Conservation (phyloP, 768 basidiomycete species). For the Albatrellus ellisii region DNA sequence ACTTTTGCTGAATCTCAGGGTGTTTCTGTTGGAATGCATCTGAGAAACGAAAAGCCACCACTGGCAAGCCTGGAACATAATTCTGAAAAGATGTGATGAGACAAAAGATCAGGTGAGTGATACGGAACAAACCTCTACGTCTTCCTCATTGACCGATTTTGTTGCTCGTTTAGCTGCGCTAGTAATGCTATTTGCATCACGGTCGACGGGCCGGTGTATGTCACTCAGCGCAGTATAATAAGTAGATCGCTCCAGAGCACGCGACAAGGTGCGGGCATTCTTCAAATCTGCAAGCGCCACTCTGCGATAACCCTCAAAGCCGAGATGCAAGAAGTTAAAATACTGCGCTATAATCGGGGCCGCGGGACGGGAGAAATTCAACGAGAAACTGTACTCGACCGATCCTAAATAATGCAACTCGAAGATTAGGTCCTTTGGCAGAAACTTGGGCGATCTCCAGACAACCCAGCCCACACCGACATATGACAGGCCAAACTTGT, state of each 20-base stretch:
- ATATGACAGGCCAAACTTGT: slow-evolving; percentile 46
- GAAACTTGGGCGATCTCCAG: slow-evolving; percentile 40
- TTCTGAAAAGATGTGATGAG: slow-evolving; percentile 16
- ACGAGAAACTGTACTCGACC: slow-evolving; percentile 65
- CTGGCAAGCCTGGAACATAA: slow-evolving; percentile 38
- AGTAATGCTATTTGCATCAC: slow-evolving; percentile 5
- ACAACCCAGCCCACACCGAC: slow-evolving; percentile 54
- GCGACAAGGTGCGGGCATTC: slow-evolving; percentile 53
- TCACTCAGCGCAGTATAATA: slow-evolving; percentile 41
- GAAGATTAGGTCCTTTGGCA: slow-evolving; percentile 62
- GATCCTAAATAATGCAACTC: slow-evolving; percentile 38
- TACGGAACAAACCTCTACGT: slow-evolving; percentile 37
- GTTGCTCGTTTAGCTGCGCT: slow-evolving; percentile 21
- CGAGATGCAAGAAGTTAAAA: slow-evolving; percentile 51
- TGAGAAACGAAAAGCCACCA: slow-evolving; percentile 42
- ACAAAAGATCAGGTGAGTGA: neutral
- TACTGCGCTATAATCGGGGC: slow-evolving; percentile 50
- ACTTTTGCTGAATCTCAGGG: slow-evolving; percentile 43
- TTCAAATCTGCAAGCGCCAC: slow-evolving; percentile 35
- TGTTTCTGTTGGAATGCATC: slow-evolving; percentile 37
- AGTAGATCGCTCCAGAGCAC: slow-evolving; percentile 45
- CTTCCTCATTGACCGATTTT: slow-evolving; percentile 30
- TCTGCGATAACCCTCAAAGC: slow-evolving; percentile 37
- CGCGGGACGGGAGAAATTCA: slow-evolving; percentile 49
- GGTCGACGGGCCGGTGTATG: slow-evolving; percentile 31